Conservation (phyloP, 2,329 filamentous ascomycete species). For the Curvularia lunata region DNA sequence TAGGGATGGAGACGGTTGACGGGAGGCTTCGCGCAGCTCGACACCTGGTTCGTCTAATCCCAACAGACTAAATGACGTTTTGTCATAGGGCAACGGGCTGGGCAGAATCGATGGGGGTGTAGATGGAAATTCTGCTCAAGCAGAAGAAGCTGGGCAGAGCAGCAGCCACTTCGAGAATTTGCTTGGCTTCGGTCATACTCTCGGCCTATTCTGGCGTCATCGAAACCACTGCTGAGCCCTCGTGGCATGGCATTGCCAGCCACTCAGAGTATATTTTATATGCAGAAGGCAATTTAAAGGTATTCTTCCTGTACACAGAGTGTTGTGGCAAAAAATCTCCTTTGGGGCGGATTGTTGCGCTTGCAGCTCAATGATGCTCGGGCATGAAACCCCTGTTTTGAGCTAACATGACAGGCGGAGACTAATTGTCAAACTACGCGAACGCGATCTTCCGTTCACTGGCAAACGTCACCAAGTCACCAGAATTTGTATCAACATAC, state of each 20-base stretch:
- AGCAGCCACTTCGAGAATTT: constrained; percentile 3
- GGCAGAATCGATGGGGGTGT: constrained; percentile 2
- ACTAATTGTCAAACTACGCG: constrained; percentile 8
- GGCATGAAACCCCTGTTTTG: constrained; percentile 7
- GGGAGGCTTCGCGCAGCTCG: background rate
- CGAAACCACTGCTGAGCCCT: background rate
- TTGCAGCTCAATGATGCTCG: constrained; percentile 9
- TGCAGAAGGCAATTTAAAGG: background rate
- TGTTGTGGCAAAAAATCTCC: background rate
- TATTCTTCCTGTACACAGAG: background rate
- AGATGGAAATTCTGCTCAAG: constrained; percentile 19
- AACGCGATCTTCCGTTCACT: constrained; percentile 1
- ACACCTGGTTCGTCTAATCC: background rate
- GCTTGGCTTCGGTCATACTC: constrained; percentile 12
- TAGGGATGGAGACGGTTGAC: background rate
- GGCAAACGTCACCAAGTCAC: constrained; percentile 10
- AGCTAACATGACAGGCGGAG: constrained; percentile 4
- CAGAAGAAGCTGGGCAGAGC: constrained; percentile 10
- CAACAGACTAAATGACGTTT: background rate
- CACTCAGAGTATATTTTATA: background rate
- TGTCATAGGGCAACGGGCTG: background rate
- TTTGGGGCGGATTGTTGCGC: background rate
- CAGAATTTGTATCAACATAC: background rate
- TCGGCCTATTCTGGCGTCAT: constrained; percentile 12
- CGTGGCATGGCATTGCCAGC: background rate